Percentiles rank a stretch among this genome's conserved stretches.
These are phyloP conservation scores for Diaporthe sp. DNA, from an alignment of 2,329 filamentous ascomycete genomes.

Conservation along the genomic window DNA sequence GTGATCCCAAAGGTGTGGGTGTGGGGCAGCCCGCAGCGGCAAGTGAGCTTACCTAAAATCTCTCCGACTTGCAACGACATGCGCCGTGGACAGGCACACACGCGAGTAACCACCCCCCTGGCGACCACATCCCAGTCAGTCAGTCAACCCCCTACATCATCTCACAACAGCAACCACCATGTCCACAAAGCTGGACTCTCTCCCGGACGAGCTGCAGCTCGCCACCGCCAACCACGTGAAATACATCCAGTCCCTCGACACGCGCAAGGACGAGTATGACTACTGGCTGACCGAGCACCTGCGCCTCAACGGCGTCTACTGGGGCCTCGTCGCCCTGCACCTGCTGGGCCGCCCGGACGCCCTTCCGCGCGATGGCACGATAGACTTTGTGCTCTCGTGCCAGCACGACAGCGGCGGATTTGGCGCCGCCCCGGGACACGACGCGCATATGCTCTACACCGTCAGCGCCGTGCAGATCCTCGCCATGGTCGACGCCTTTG, in stretches of 20 bases:
- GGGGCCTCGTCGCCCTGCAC: slow-evolving; percentile 92
- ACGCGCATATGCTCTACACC: slow-evolving; percentile 96
- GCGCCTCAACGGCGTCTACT: slow-evolving; percentile 95
- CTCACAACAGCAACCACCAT: slow-evolving; percentile 45
- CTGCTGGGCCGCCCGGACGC: slow-evolving; percentile 86
- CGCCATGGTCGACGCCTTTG: slow-evolving; percentile 86
- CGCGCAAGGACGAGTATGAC: slow-evolving; percentile 92
- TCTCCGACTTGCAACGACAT: slow-evolving; percentile 32
- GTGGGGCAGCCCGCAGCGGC: slow-evolving; percentile 13
- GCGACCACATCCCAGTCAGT: slow-evolving; percentile 39
- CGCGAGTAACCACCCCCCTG: slow-evolving; percentile 20
- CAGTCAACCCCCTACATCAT: too few species aligned
- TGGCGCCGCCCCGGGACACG: slow-evolving; percentile 92
- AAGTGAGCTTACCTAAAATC: slow-evolving; percentile 35
- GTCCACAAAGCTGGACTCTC: slow-evolving; percentile 51
- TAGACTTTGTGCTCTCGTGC: slow-evolving; percentile 96
- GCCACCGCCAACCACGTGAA: slow-evolving; percentile 79
- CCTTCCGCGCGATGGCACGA: slow-evolving; percentile 83
- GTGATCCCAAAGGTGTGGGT: slow-evolving; percentile 2
- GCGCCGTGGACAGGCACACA: neutral
- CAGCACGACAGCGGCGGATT: slow-evolving; percentile 92
- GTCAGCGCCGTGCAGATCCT: slow-evolving; percentile 96
- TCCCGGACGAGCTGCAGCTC: slow-evolving; percentile 60
- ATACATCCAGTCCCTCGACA: slow-evolving; percentile 94
- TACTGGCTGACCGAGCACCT: slow-evolving; percentile 99